These are phyloP conservation scores for Syncephalastrum racemosum DNA, from an alignment of 371 early-diverging fungal species.

Conservation along the genomic window DNA sequence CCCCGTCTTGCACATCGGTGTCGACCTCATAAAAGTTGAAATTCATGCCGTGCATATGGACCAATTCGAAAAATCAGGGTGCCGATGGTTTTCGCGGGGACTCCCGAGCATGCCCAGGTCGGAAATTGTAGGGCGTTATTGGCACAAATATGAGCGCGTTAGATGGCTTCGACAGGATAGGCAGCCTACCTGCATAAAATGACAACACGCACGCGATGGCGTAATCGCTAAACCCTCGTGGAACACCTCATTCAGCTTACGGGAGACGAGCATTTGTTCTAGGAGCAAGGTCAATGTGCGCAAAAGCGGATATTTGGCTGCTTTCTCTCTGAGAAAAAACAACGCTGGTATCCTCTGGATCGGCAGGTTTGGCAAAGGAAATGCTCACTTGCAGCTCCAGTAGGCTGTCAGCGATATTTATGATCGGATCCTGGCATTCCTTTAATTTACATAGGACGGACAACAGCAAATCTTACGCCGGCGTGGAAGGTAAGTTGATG, in stretches of 20 bases:
- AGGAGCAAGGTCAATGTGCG: constrained; percentile 72
- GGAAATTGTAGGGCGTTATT: constrained; percentile 82
- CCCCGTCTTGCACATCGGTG: constrained; percentile 57
- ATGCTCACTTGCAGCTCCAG: constrained; percentile 76
- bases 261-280: constrained; percentile 79
- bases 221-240: constrained; percentile 94
- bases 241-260: constrained; percentile 86
- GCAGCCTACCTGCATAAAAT: constrained; percentile 77
- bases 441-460: neutral
- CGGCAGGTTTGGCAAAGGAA: constrained; percentile 75
- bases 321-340: constrained; percentile 53
- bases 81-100: constrained; percentile 82
- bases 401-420: constrained; percentile 79
- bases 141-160: too few relatives aligned
- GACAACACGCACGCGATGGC: constrained; percentile 78
- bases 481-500: constrained; percentile 54
- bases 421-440: constrained; percentile 78
- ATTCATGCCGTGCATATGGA: constrained; percentile 87
- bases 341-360: constrained; percentile 71
- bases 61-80: constrained; percentile 88
- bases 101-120: constrained; percentile 63
- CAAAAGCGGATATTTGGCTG: constrained; percentile 59
- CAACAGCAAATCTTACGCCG: constrained; percentile 25
- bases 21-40: constrained; percentile 74
- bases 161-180: too few relatives aligned